Base-by-base conservation (phyloP, 257 asterid species). In the Solanum sitiens region DNA sequence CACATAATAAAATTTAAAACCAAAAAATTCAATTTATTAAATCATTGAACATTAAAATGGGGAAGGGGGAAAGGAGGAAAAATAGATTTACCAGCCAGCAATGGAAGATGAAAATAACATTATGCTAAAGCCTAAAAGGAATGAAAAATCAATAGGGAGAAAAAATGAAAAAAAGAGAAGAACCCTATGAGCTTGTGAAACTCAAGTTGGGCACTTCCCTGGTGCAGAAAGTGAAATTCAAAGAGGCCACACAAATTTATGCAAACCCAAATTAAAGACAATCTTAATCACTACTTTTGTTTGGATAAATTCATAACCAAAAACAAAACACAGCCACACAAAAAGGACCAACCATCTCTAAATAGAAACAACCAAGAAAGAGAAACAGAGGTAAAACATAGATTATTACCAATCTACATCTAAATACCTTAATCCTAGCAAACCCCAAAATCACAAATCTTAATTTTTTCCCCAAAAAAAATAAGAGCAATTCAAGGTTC, bases 331-430 rank as follows among this genome's bases (percentile, higher is more conserved):
- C 65, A 82, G 11, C 86, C 70, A 82, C 86, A 82, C 59, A 76
- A 76, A 76, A 25, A 5, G 61, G 61, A 76, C 37, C 83, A 76
- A 76, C 83, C 59, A 75, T 75, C 83, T 39, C 33, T 40, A 75
- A 80, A 47, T 47, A 80, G 30, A 82, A 82, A 50, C 86, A 82
- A 82, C 86, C 86, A 82, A 30, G 86, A 82, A 82, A 82, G 86
- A 50, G 45, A 82, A 82, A 32, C 20, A 11, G 16, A 10, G 42
- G 20, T 53, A n/a, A 42, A 76, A 42, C 83, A 42, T 76, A 8
- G 84, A 47, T 86, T 47, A 70, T 23, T 45, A 72, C 63, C n/a
- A 47, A 86, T 72, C 72, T 20, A 71, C 63, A 85, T 9, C n/a
- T 18, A 42, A 85, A 67, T 16, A 30, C 47, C 74, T 82, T 53